Evolutionary conservation across 1,139 yeast species (phyloP), one percentile per base, ranked within the genome.

Genomic region (Entelexis paramagnoliae): DNA sequence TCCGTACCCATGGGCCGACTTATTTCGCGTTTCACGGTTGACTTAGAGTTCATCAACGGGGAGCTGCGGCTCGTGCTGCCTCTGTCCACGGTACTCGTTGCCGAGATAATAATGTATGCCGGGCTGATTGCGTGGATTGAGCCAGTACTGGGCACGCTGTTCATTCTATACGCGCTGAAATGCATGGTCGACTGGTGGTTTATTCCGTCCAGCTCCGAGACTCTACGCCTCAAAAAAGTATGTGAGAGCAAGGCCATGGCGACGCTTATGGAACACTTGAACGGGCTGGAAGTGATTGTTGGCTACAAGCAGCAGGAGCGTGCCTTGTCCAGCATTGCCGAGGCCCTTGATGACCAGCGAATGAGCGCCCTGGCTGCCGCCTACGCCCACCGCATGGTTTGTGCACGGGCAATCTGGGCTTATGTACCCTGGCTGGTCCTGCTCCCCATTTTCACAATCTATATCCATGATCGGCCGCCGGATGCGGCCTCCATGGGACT

Each of bases 201-300:
- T 8, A 17, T 17, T 17, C 29, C 41, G 11, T 8, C 26, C 6
- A 26, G 20, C 4, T 14, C 19, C 9, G 41, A 38, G 7, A 22
- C 28, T 2, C 28, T 5, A 3, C 29, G 41, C 1, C 13, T 38
- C 7, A 6, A 38, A 14, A 38, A 24, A 17, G 6, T 14, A 1
- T 38, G 3, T 9, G 29, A 24, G 8, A 13, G 16, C 29, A 13
- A 6, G 11, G 41, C 29, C 16, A 38, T n/a, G 17, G 19, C 17
- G 28, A 22, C 85, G 59, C 78, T 87, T 65, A 75, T 77, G 78
- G 69, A 89, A 69, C 68, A 79, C 51, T 83, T 81, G 65, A 88
- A 85, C 66, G 97, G 91, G 68, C 83, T 80, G 62, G 88, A 83
- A 66, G 83, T 81, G 62, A 87, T 83, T 63, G 79, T 78, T 51